These are phyloP conservation scores for Debaryomyces singareniensis DNA, from an alignment of 1,139 yeast genomes.

Conservation along the genomic window DNA sequence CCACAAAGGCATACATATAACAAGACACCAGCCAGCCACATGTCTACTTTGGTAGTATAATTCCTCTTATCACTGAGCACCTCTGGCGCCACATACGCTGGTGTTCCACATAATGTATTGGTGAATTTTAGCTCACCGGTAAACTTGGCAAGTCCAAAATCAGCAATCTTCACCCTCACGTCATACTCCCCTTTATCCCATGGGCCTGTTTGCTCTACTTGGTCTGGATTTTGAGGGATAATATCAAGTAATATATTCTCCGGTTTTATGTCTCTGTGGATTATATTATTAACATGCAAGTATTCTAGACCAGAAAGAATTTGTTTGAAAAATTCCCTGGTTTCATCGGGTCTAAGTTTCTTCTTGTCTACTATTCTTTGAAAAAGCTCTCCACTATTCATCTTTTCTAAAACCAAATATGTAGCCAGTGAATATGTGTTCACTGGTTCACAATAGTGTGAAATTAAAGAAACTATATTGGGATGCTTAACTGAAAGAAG, in stretches of 20 bases:
- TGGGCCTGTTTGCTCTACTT: slow-evolving; percentile 62
- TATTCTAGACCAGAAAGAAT: slow-evolving; percentile 56
- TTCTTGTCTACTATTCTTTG: slow-evolving; percentile 63
- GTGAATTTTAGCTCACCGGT: slow-evolving; percentile 74
- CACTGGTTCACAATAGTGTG: slow-evolving; percentile 64
- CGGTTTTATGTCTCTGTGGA: slow-evolving; percentile 86
- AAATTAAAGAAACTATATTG: slow-evolving; percentile 61
- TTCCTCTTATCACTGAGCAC: slow-evolving; percentile 47
- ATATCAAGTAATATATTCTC: slow-evolving; percentile 81
- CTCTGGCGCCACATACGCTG: slow-evolving; percentile 82
- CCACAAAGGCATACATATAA: slow-evolving; percentile 76
- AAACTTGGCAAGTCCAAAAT: slow-evolving; percentile 74
- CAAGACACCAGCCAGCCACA: slow-evolving; percentile 78
- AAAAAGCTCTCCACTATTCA: slow-evolving; percentile 69
- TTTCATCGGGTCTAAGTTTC: slow-evolving; percentile 53
- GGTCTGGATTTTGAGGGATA: slow-evolving; percentile 31
- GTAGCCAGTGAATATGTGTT: slow-evolving; percentile 50
- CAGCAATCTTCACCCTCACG: slow-evolving; percentile 69
- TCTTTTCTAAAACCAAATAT: slow-evolving; percentile 64
- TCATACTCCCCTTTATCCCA: slow-evolving; percentile 61
- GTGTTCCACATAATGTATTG: slow-evolving; percentile 76
- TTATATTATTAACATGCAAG: slow-evolving; percentile 67
- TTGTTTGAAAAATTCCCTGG: slow-evolving; percentile 56
- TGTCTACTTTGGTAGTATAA: slow-evolving; percentile 65
- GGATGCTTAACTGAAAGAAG: slow-evolving; percentile 63